Evolutionary conservation across 352 stramenopile genomes (phyloP).

Genomic region (Thalassiosira pacifica): DNA sequence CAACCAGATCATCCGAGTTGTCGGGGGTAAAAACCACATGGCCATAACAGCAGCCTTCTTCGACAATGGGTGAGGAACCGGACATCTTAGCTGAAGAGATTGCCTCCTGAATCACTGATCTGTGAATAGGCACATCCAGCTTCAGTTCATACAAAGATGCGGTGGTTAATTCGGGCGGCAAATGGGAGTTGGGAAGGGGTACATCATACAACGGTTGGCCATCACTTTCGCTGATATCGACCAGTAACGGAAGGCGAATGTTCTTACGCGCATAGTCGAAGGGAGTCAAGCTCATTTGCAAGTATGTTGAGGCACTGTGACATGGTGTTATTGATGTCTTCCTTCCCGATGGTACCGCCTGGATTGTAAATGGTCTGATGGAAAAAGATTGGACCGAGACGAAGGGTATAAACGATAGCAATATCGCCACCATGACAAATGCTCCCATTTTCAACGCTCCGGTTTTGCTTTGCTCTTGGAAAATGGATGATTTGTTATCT

Average conservation of each 20-base stretch:
- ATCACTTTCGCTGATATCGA: conserved; percentile 44
- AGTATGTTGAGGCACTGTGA: background rate
- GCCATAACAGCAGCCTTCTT: conserved; percentile 67
- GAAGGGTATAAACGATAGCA: conserved; percentile 18
- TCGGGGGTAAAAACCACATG: conserved; percentile 69
- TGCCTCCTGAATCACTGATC: conserved; percentile 77
- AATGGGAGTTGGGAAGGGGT: conserved; percentile 79
- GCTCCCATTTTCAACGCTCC: conserved; percentile 10
- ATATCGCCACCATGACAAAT: conserved; percentile 9
- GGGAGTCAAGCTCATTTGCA: conserved; percentile 45
- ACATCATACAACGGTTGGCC: conserved; percentile 52
- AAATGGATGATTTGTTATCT: background rate
- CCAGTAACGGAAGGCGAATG: conserved; percentile 60
- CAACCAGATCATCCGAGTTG: conserved; percentile 60
- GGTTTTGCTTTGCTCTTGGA: conserved; percentile 1
- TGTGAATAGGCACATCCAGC: conserved; percentile 70
- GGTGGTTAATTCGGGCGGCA: conserved; percentile 77
- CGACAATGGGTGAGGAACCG: conserved; percentile 3
- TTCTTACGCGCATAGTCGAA: conserved; percentile 60
- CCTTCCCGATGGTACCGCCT: background rate
- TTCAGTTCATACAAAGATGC: conserved; percentile 82
- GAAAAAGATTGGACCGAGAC: conserved; percentile 27
- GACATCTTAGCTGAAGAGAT: conserved; percentile 37
- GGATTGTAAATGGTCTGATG: background rate
- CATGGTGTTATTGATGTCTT: conserved; percentile 1